These are phyloP conservation scores for Phialemonium atrogriseum DNA, from an alignment of 2,329 filamentous ascomycete genomes.

Conservation along the genomic window DNA sequence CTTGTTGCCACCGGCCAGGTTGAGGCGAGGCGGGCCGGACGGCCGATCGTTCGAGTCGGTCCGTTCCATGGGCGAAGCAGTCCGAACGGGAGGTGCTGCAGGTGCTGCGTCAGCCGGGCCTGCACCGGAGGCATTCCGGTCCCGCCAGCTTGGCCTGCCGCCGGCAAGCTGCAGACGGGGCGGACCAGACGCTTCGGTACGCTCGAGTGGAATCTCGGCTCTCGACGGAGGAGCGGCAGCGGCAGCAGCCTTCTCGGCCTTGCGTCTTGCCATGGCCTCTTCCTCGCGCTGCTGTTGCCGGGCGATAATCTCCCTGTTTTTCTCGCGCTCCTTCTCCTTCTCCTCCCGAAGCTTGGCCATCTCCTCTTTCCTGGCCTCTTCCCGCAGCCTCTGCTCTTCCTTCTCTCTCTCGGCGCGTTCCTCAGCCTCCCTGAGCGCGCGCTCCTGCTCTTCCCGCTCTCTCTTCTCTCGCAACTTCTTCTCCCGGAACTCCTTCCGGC, in stretches of 20 bases:
- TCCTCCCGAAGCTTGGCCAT: conserved; percentile 60
- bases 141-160: conserved; percentile 62
- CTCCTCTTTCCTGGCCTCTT: conserved; percentile 70
- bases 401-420: conserved; percentile 75
- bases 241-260: conserved; percentile 48
- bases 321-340: conserved; percentile 59
- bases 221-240: conserved; percentile 19
- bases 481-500: conserved; percentile 84
- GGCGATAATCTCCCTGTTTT: conserved; percentile 54
- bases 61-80: conserved; percentile 24
- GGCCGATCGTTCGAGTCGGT: conserved; percentile 38
- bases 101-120: conserved; percentile 22
- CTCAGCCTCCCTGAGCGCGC: conserved; percentile 70
- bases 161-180: conserved; percentile 55
- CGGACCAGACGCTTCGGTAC: conserved; percentile 38
- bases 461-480: conserved; percentile 73
- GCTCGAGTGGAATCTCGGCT: conserved; percentile 9
- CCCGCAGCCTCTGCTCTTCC: conserved; percentile 71
- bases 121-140: conserved; percentile 52
- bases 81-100: conserved; percentile 20
- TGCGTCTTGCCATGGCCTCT: conserved; percentile 71
- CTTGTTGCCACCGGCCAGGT: conserved; percentile 42
- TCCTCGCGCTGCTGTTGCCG: conserved; percentile 78
- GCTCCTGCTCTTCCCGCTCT: conserved; percentile 78
- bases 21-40: conserved; percentile 44